These are phyloP conservation scores for Sideroxylon spinosum DNA, from an alignment of 179 eudicot species.

Conservation along the genomic window DNA sequence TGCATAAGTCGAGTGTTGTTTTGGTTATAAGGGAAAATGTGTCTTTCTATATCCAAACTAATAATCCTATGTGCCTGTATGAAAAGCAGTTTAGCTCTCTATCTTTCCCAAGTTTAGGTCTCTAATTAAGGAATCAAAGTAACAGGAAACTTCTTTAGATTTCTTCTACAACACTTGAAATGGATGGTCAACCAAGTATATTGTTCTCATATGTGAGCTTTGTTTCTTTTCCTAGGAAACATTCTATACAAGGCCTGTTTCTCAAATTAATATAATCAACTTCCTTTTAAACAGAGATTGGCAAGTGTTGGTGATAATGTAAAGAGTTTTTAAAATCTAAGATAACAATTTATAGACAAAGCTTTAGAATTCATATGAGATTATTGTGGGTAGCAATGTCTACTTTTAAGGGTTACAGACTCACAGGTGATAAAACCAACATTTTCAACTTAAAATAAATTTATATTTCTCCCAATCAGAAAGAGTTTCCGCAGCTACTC, in stretches of 20 bases:
- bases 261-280: neutral
- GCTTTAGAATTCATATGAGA: neutral
- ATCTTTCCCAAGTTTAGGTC: neutral
- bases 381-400: neutral
- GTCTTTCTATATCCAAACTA: neutral
- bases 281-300: conserved; percentile 3
- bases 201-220: neutral
- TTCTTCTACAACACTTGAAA: neutral
- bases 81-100: neutral
- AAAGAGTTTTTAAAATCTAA: neutral
- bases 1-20: neutral
- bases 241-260: neutral
- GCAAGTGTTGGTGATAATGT: neutral
- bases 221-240: neutral
- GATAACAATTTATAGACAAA: too few species aligned
- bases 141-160: neutral
- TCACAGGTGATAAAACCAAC: neutral
- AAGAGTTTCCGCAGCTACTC: neutral
- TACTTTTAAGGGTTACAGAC: neutral
- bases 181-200: neutral
- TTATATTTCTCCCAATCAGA: neutral
- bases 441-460: neutral
- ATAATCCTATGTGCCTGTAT: neutral
- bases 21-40: neutral
- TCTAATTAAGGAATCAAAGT: neutral